Base-by-base conservation (phyloP, 192 early-diverging fungal species). In the Linnemannia elongata region DNA sequence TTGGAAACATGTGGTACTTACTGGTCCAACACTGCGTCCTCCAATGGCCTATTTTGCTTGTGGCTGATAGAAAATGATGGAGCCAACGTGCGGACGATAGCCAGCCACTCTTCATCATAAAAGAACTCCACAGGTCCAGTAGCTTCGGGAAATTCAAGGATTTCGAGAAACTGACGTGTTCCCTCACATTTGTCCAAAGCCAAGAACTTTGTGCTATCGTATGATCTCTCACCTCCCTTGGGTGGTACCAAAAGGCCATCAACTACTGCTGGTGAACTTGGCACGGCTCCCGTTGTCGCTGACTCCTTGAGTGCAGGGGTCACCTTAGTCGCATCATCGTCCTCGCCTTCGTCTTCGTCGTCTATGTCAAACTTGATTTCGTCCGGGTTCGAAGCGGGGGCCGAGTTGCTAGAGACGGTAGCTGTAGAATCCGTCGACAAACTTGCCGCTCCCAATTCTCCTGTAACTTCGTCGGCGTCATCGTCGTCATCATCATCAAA, bases 171-270 rank as follows among this genome's bases (percentile, higher is more conserved):
- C 47, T 96, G 89, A 2, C 96, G 90, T 7, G 89, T 73, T 4
- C 94, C 95, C 33, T 96, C 69, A 74, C 99, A 99, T 74, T 99
- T 99, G 89, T 99, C 99, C n/a, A 99, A 89, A 5, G 97, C 93
- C 55, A 99, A 79, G 88, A 99, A 99, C 44, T 91, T 85, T 3
- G 99, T 99, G 12, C 88, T 69, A 1, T 88, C 82, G 4, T 81
- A 36, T 85, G 74, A 15, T 85, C 81, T 27, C 77, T 80, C 15
- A 80, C 57, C 18, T 36, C 44, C n/a, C 17, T 22, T 66, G 22
- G 10, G 44, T 68, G 66, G 15, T 39, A 27, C 22, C 52, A 20
- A 42, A 33, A 57, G n/a, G 15, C 33, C 18, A 8, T 18, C 66
- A 44, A 33, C 73, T 42, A 47, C 36, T 70, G 18, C 47, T 12